phyloP scores from a whole-genome alignment of 805 yeast genomes.

The Candida orba region DNA sequence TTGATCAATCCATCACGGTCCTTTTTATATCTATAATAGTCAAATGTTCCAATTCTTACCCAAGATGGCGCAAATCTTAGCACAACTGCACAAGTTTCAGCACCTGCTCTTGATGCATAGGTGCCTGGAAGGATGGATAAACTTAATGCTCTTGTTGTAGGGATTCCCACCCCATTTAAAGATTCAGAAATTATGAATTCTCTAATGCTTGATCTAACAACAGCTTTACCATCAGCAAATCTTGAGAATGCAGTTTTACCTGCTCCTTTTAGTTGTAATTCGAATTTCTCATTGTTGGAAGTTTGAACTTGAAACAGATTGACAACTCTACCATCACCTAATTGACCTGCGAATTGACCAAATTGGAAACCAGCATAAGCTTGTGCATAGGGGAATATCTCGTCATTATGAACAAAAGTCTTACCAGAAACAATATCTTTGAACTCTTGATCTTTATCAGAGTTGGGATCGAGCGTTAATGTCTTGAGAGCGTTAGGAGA shows the following conservation, averaged over 20 bases:
- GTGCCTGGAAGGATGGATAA: constrained; percentile 68
- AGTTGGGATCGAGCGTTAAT: constrained; percentile 42
- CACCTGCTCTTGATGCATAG: constrained; percentile 60
- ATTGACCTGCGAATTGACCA: constrained; percentile 93
- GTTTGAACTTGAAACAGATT: constrained; percentile 60
- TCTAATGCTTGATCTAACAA: constrained; percentile 76
- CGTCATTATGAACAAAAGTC: constrained; percentile 30
- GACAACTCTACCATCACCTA: constrained; percentile 92
- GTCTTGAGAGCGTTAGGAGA: constrained; percentile 56
- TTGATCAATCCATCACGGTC: constrained; percentile 55
- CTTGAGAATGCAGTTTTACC: constrained; percentile 90
- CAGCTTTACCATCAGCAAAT: constrained; percentile 96
- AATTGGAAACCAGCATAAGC: constrained; percentile 96
- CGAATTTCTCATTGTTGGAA: constrained; percentile 37
- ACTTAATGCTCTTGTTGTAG: constrained; percentile 78
- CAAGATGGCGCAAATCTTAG: constrained; percentile 79
- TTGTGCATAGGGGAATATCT: constrained; percentile 75
- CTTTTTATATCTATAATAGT: constrained; percentile 66
- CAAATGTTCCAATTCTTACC: constrained; percentile 87
- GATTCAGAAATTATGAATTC: constrained; percentile 85
- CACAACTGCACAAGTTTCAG: constrained; percentile 81
- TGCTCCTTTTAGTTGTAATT: constrained; percentile 83
- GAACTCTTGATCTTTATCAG: constrained; percentile 37
- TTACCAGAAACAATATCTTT: constrained; percentile 58
- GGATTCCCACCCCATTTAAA: constrained; percentile 72